Conservation (phyloP, 441 rosid species). For the Corymbia calophylla region DNA sequence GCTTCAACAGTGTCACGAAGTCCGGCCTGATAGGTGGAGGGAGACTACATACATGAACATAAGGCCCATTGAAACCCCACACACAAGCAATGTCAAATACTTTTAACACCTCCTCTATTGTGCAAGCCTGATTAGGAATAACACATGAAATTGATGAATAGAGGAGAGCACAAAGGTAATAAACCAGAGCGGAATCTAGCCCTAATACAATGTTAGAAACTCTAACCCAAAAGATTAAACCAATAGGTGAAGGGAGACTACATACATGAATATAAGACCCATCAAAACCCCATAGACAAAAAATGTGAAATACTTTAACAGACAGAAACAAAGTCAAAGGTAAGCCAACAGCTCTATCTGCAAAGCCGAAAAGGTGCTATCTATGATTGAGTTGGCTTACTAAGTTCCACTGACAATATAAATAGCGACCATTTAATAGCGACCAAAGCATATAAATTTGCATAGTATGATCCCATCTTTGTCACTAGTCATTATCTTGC, state of each 20-base stretch:
- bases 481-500: neutral
- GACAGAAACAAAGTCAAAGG: neutral
- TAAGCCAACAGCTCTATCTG: neutral
- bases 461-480: neutral
- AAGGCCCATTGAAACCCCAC: neutral
- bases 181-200: neutral
- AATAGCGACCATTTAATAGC: neutral
- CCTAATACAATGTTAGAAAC: neutral
- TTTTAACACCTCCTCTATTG: neutral
- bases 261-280: neutral
- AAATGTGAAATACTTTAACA: neutral
- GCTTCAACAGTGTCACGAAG: neutral
- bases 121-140: neutral
- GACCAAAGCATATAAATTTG: neutral
- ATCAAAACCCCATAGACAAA: neutral
- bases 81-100: neutral
- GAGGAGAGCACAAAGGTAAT: neutral
- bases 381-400: neutral
- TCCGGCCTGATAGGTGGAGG: neutral
- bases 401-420: neutral
- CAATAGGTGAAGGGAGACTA: neutral
- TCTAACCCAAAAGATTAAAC: neutral
- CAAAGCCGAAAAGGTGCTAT: neutral
- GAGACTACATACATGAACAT: neutral
- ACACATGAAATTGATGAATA: neutral